Evolutionary conservation across 805 yeast species (phyloP).

Genomic region (Barnettozyma salicaria): DNA sequence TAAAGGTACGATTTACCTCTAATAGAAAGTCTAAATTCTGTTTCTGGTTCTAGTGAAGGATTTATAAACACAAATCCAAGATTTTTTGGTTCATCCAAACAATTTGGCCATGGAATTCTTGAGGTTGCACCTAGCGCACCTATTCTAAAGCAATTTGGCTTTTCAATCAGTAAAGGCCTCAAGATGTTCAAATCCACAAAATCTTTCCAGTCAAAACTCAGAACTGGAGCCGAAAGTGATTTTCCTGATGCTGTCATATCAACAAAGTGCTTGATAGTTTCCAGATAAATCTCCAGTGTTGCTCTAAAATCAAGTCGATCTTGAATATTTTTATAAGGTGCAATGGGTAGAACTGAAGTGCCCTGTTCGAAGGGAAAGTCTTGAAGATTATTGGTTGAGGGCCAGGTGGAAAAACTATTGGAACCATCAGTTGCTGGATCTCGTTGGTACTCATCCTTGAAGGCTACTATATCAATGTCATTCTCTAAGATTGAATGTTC

Average conservation of each 20-base stretch:
- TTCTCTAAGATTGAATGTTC: conserved; percentile 1
- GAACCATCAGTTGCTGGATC: conserved; percentile 17
- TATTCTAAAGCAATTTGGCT: conserved; percentile 39
- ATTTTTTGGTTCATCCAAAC: conserved; percentile 31
- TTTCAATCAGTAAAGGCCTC: conserved; percentile 33
- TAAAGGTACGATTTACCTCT: conserved; percentile 39
- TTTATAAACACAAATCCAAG: conserved; percentile 26
- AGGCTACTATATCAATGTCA: conserved; percentile 13
- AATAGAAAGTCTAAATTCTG: conserved; percentile 32
- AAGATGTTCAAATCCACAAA: conserved; percentile 44
- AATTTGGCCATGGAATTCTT: conserved; percentile 37
- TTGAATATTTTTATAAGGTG: conserved; percentile 32
- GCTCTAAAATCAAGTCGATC: conserved; percentile 33
- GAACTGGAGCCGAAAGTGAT: conserved; percentile 27
- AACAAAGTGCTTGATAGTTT: conserved; percentile 29
- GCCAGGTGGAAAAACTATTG: conserved; percentile 13
- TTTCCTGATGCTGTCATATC: conserved; percentile 22
- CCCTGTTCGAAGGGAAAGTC: conserved; percentile 30
- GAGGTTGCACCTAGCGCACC: conserved; percentile 38
- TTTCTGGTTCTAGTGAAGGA: conserved; percentile 29
- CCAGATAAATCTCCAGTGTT: conserved; percentile 30
- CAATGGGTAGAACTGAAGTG: conserved; percentile 31
- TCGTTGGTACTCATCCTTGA: conserved; percentile 17
- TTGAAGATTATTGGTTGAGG: conserved; percentile 19
- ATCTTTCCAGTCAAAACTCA: conserved; percentile 50